Conservation (phyloP, 2,329 filamentous ascomycete species). For the Microsporum canis region DNA sequence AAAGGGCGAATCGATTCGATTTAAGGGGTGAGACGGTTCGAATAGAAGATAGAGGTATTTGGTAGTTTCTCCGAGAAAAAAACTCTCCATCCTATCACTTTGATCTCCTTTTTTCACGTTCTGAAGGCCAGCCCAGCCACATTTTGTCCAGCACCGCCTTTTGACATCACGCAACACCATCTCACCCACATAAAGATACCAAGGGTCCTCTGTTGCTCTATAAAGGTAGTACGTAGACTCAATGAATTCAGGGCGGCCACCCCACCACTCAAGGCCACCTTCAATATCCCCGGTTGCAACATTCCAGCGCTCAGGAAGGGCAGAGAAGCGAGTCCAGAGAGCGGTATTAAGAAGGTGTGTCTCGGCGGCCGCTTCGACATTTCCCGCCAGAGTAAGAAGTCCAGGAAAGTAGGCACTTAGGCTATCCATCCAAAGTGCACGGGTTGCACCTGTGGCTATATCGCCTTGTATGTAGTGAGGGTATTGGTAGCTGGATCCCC, state of each 20-base stretch:
- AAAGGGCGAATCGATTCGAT: constrained; percentile 71
- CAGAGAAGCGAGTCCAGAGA: constrained; percentile 89
- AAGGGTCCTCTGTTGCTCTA: constrained; percentile 81
- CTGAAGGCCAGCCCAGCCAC: constrained; percentile 85
- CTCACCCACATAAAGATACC: constrained; percentile 91
- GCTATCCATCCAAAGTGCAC: constrained; percentile 92
- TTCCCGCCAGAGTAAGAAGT: constrained; percentile 70
- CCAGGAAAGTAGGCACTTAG: constrained; percentile 92
- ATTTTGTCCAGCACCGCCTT: constrained; percentile 75
- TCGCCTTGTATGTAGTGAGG: constrained; percentile 91
- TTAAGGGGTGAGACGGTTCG: constrained; percentile 73
- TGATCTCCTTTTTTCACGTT: constrained; percentile 73
- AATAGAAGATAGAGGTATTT: constrained; percentile 94
- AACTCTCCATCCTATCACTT: constrained; percentile 95
- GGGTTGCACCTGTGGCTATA: constrained; percentile 71
- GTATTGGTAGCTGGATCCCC: constrained; percentile 60
- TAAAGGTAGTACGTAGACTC: constrained; percentile 97
- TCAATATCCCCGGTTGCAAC: constrained; percentile 74
- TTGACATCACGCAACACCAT: constrained; percentile 88
- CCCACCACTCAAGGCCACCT: constrained; percentile 84
- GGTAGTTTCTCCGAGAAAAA: constrained; percentile 90
- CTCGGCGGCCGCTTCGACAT: constrained; percentile 81
- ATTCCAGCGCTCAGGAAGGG: constrained; percentile 88
- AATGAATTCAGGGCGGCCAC: constrained; percentile 87
- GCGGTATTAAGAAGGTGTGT: constrained; percentile 85